Conservation (phyloP, 345 rosid species). For the Citrus sinensis region DVS_A1.0 CM039164.1:2449001-2449500, state of each 20-base stretch:
- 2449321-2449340: not conserved
- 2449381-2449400: not conserved
- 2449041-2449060: not conserved
- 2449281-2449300: not conserved
- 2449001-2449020: not conserved
- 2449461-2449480: too few species aligned
- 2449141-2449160: not conserved
- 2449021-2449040: not conserved
- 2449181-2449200: not conserved
- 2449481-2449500: too few species aligned
- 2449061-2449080: constrained; percentile 3
- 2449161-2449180: not conserved
- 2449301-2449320: not conserved
- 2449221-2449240: not conserved
- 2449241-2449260: not conserved
- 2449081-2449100: not conserved
- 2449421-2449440: too few species aligned
- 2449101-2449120: not conserved
- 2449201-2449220: constrained; percentile 1
- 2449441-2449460: too few species aligned
- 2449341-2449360: not conserved
- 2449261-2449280: not conserved
- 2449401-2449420: too few species aligned
- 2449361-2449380: not conserved
- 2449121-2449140: not conserved